phyloP scores from a whole-genome alignment of 2,329 filamentous ascomycete genomes.

The Pyricularia sp. region DNA sequence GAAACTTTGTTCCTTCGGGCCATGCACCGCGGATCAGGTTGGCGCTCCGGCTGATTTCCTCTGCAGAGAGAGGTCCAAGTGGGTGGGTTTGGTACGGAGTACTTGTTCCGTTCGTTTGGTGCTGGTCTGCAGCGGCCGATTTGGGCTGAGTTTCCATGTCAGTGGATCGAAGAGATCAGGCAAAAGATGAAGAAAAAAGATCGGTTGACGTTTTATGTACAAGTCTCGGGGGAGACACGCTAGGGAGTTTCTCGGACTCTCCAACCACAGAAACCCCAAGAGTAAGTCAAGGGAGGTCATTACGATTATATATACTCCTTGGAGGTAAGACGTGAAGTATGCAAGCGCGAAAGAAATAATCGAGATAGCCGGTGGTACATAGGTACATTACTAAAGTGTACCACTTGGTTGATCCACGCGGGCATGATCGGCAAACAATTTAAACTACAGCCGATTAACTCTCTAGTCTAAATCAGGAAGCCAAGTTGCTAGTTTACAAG shows the following conservation, averaged over 20 bases:
- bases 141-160: not conserved
- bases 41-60: conserved; percentile 40
- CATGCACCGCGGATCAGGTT: conserved; percentile 37
- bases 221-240: not conserved
- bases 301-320: not conserved
- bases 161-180: not conserved
- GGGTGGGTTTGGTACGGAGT: conserved; percentile 28
- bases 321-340: not conserved
- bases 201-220: not conserved
- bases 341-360: not conserved
- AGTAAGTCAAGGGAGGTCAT: not conserved
- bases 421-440: not conserved
- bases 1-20: conserved; percentile 39
- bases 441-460: not conserved
- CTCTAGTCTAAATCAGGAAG: not conserved
- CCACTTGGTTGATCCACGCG: not conserved
- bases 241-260: not conserved
- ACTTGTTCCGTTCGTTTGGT: not conserved
- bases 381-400: not conserved
- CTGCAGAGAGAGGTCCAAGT: conserved; percentile 42
- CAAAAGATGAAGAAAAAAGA: not conserved
- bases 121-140: not conserved
- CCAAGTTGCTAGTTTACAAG: not conserved
- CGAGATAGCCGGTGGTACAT: not conserved
- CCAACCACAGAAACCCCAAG: not conserved